A percentile compares a stretch with the other conserved stretches of the same genome.
Conservation (phyloP, 2,329 filamentous ascomycete genomes). For the Penicillium sp. region DNA sequence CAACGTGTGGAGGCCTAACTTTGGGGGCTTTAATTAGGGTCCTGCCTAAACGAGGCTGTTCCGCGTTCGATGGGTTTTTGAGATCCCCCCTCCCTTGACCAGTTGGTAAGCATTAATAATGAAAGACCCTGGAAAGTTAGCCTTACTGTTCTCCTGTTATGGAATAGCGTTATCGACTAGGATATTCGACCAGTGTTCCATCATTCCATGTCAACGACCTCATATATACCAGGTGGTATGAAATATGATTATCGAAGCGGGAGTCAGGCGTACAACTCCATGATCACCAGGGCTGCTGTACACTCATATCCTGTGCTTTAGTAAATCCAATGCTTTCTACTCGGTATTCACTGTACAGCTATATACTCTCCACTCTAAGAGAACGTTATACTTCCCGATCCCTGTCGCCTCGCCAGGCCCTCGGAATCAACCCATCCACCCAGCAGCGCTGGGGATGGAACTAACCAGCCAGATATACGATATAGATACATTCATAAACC, state of each 20-base stretch:
- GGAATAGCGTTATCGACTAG: not conserved
- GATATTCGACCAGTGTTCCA: not conserved
- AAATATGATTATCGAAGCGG: too few species aligned
- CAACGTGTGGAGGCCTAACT: conserved; percentile 9
- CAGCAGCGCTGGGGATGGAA: not conserved
- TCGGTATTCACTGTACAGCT: not conserved
- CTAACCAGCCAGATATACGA: not conserved
- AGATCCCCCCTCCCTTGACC: not conserved
- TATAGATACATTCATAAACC: not conserved
- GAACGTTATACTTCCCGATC: not conserved
- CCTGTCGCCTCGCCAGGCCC: not conserved
- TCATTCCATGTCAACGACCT: not conserved
- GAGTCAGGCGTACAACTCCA: not conserved
- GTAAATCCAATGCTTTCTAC: not conserved
- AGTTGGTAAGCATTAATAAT: conserved; percentile 6
- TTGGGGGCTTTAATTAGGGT: conserved; percentile 10
- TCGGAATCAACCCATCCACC: not conserved
- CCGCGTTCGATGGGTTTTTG: conserved; percentile 4
- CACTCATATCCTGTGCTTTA: too few species aligned
- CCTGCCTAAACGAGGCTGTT: conserved; percentile 18
- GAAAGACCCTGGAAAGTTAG: not conserved
- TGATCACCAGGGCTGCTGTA: not conserved
- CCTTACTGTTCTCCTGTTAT: not conserved
- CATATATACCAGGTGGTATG: not conserved
- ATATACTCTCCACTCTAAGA: not conserved